A percentile compares a stretch with the other conserved stretches of the same genome.
Conservation (phyloP, 2,329 filamentous ascomycete species). For the Pseudocercospora pini-densiflorae region DNA sequence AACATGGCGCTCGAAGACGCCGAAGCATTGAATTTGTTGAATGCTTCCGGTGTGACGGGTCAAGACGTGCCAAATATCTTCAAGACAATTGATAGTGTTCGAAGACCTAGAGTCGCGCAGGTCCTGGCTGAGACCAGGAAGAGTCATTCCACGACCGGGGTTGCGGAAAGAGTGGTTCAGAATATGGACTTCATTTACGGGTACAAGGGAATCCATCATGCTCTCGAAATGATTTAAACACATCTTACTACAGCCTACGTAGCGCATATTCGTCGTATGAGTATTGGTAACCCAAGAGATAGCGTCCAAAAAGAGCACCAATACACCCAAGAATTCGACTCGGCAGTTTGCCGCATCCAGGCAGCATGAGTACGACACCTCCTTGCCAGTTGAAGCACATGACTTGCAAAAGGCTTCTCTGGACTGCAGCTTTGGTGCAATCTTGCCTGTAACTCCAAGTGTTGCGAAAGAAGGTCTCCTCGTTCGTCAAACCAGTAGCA, state of each 20-base stretch:
- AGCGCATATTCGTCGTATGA: background rate
- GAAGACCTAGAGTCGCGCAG: background rate
- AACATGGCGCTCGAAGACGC: conserved; percentile 9
- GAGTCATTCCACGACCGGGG: background rate
- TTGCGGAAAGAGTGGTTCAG: background rate
- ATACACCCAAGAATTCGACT: background rate
- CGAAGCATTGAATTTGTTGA: background rate
- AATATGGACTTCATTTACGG: conserved; percentile 4
- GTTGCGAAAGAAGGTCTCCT: background rate
- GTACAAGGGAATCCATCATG: conserved; percentile 3
- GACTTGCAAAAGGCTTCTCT: background rate
- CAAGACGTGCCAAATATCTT: background rate
- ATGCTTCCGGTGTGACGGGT: background rate
- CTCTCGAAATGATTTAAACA: background rate
- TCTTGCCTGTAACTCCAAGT: conserved; percentile 1
- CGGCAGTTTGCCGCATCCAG: background rate
- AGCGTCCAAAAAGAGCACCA: background rate
- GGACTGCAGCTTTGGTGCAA: background rate
- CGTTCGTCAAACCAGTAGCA: background rate
- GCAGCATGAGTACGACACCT: background rate
- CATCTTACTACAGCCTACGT: background rate
- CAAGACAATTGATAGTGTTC: background rate
- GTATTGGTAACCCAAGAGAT: background rate
- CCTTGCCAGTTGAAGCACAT: background rate
- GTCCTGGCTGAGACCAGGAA: conserved; percentile 4